Base-by-base conservation (phyloP, 306 rosid species). In the Dalbergia cochinchinensis region DNA sequence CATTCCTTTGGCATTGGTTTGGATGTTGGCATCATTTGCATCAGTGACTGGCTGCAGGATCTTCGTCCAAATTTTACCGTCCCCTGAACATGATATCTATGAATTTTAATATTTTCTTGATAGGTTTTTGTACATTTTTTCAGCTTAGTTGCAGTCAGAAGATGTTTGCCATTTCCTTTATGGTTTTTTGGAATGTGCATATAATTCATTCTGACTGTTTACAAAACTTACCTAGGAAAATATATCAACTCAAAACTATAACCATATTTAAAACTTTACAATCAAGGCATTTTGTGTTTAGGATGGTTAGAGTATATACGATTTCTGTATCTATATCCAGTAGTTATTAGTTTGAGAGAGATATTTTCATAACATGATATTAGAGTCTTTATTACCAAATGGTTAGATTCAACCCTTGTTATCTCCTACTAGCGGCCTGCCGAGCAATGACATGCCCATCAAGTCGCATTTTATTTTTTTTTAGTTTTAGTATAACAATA, bases 1-100 rank as follows among this genome's bases (percentile, higher is more conserved):
- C 34, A 53, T 58, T 69, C 71, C 66, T 35, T 72, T 70, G 73
- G 44, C 80, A 59, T 51, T 72, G 19, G 48, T 77, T 82, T 60
- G 83, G 81, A 81, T 50, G 57, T 71, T 76, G 66, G 77, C 66
- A 66, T 66, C 85, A 76, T 76, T 76, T 76, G 85, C 83, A 72
- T 77, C 65, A 77, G 80, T 65, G 80, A 73, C 80, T 76, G 26
- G 10, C 80, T 70, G 76, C 70, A 42, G 22, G 70, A 33, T 80
- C 51, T 64, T 62, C 79, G 51, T 59, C 83, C 80, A 58, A 64
- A 71, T 64, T 64, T 80, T 81, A 65, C 73, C 77, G 69, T 80
- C 81, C 58, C 58, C 44, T 65, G 14, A 67, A 71, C 54, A 67
- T 73, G 66, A 26, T 78, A 73, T 81, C 51, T 81, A 77, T 85